Evolutionary conservation across 768 basidiomycete genomes (phyloP).

Genomic region (Podaxis sp.): DNA sequence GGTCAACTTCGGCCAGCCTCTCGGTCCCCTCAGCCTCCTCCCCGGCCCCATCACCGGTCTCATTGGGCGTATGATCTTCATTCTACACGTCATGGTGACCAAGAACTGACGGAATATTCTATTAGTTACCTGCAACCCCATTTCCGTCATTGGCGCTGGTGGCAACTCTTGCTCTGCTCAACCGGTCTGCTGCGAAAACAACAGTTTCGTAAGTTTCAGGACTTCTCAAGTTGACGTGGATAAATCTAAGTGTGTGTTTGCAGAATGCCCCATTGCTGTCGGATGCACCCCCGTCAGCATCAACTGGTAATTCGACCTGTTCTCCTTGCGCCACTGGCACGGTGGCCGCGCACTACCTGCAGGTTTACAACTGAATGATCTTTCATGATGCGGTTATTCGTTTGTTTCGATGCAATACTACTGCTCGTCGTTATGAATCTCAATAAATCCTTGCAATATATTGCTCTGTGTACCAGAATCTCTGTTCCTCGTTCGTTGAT

Average conservation of each 20-base stretch:
- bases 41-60: neutral
- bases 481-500: too few species aligned
- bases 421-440: neutral
- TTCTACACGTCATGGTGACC: neutral
- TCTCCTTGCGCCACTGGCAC: neutral
- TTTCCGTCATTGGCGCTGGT: conserved; percentile 19
- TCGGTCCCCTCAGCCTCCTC: too few species aligned
- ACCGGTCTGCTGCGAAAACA: conserved; percentile 30
- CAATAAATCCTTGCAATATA: neutral
- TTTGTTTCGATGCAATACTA: neutral
- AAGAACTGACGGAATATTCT: neutral
- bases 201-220: conserved; percentile 22
- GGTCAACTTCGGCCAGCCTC: neutral
- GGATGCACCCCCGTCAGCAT: conserved; percentile 24
- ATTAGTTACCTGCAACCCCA: conserved; percentile 21
- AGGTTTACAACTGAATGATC: neutral
- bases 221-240: neutral
- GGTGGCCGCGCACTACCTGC: neutral
- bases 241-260: neutral
- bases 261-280: conserved; percentile 20
- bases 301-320: neutral
- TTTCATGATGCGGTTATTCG: neutral
- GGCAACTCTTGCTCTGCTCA: conserved; percentile 24
- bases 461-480: neutral
- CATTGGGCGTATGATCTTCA: neutral